Conservation (phyloP, 495 filamentous ascomycete genomes). For the Hypoxylon lienhwacheense region DNA sequence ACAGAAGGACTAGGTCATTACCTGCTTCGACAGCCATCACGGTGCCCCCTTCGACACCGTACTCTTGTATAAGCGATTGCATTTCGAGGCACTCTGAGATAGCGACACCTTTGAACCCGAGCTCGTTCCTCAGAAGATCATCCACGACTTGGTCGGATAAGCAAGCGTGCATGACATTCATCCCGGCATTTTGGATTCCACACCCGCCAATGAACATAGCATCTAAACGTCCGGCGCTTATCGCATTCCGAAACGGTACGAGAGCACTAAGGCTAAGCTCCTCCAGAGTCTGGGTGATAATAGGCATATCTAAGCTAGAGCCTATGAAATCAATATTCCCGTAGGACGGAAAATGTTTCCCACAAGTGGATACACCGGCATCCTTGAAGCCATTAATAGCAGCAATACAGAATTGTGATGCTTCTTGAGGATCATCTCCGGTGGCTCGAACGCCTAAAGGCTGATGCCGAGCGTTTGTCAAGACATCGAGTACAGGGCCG, state of each 20-base stretch:
- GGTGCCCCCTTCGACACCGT: constrained; percentile 87
- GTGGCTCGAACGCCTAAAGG: constrained; percentile 80
- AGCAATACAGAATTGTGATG: constrained; percentile 81
- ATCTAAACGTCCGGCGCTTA: constrained; percentile 73
- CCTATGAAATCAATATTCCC: constrained; percentile 91
- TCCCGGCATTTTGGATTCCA: constrained; percentile 80
- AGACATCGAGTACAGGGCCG: constrained; percentile 85
- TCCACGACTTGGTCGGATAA: constrained; percentile 89
- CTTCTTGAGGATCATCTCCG: constrained; percentile 87
- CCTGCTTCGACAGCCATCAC: constrained; percentile 94
- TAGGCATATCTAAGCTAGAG: constrained; percentile 81
- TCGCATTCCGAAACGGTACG: constrained; percentile 84
- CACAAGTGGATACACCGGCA: constrained; percentile 79
- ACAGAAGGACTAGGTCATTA: constrained; percentile 82
- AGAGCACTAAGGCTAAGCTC: constrained; percentile 81
- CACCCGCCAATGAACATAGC: constrained; percentile 93
- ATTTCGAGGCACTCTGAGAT: constrained; percentile 95
- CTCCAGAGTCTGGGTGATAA: constrained; percentile 88
- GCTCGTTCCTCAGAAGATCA: constrained; percentile 74
- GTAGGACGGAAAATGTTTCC: constrained; percentile 92
- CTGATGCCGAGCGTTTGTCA: constrained; percentile 86
- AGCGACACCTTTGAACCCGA: constrained; percentile 87
- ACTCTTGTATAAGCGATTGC: constrained; percentile 87
- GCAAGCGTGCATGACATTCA: constrained; percentile 91
- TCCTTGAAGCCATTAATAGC: constrained; percentile 89